Base-by-base conservation (phyloP, 2,329 filamentous ascomycete genomes). In the Cordyceps javanica region DNA sequence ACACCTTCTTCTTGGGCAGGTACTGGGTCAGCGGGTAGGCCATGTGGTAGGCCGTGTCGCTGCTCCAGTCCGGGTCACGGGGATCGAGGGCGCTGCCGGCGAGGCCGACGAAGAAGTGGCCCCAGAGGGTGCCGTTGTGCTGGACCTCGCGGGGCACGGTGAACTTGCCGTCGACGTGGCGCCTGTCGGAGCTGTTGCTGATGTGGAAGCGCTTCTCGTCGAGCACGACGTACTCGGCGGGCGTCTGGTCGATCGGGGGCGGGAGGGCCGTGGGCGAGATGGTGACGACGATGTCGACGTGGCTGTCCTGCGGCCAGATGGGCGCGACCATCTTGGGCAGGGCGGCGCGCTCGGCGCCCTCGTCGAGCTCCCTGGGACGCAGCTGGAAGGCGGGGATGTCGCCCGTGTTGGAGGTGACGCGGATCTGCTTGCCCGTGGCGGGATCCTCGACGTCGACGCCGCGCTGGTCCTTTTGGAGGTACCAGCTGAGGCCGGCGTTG, bases 111-210 rank as follows among this genome's bases (percentile, higher is more conserved):
- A 91, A 96, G 73, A 97, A 95, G 72, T 99, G 94, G 2, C 90
- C 93, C 86, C 90, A 97, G 10, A 99, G 81, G 1, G 93, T 97
- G 34, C 90, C 91, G 70, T 97, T 97, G 64, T 91, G 82, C 77
- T 97, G 92, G 0, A 96, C 91, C 42, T 83, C 79, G 61, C 79
- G 78, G 3, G 94, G 93, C 4, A 97, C 85, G 3, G 79, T 74
- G 68, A 99, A 91, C 38, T 79, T 86, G 7, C 89, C 89, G 64
- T 93, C 86, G 59, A 92, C 81, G 56, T 87, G 80, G 58, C 94
- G 84, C 67, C 82, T 87, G 66, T 97, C 91, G 59, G 85, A 87
- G 68, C 80, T 91, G 72, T 95, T 87, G 60, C 89, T 89, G 57
- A 93, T 78, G 52, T 82, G 83, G 72, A 96, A 97, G 61, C 81